phyloP scores from a whole-genome alignment of 805 yeast species.

The Candida germanica region DNA sequence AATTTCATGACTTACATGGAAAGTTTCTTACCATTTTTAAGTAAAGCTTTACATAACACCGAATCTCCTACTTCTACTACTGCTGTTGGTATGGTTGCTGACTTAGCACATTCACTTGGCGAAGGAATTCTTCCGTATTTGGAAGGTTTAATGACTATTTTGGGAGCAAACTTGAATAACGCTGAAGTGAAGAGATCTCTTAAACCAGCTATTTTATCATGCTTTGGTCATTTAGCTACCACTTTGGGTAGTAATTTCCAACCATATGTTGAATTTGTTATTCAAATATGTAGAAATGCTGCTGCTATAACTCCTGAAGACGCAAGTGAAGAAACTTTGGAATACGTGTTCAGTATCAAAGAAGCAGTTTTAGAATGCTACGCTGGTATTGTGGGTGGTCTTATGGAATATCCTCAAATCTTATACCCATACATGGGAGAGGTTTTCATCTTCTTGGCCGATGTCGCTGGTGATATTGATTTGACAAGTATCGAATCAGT shows the following conservation, averaged over 20 bases:
- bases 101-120: conserved; percentile 86
- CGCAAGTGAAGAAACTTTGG: conserved; percentile 68
- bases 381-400: conserved; percentile 93
- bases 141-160: conserved; percentile 75
- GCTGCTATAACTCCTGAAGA: conserved; percentile 63
- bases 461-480: conserved; percentile 56
- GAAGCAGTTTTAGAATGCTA: conserved; percentile 94
- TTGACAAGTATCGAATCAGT: conserved; percentile 65
- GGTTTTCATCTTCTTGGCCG: conserved; percentile 66
- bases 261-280: conserved; percentile 74
- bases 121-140: conserved; percentile 68
- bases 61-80: conserved; percentile 83
- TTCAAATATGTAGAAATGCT: conserved; percentile 71
- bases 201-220: conserved; percentile 83
- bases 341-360: conserved; percentile 66
- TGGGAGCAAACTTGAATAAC: conserved; percentile 70
- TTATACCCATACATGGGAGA: conserved; percentile 63
- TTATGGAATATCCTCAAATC: conserved; percentile 63
- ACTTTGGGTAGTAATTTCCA: conserved; percentile 75
- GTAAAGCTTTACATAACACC: conserved; percentile 73
- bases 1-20: conserved; percentile 74
- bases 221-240: conserved; percentile 94
- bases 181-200: conserved; percentile 72
- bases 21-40: conserved; percentile 78
- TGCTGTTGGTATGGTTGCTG: conserved; percentile 94